Conservation (phyloP, 2,329 filamentous ascomycete species). For the Akanthomyces lecanii region DNA sequence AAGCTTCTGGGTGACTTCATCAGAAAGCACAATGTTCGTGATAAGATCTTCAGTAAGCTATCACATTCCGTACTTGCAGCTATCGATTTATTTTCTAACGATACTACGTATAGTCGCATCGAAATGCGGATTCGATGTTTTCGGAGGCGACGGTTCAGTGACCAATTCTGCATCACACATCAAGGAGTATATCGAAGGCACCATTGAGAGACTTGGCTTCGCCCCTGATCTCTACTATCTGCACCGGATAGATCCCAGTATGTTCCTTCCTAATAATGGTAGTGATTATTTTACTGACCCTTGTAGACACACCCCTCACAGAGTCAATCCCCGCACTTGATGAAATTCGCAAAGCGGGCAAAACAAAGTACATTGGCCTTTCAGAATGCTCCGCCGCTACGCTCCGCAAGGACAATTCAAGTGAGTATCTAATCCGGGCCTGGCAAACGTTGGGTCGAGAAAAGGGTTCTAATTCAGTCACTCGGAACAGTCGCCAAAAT, state of each 20-base stretch:
- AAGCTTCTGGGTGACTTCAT: conserved; percentile 48
- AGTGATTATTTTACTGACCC: too few relatives aligned
- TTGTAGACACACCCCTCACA: conserved; percentile 38
- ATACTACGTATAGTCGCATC: background rate
- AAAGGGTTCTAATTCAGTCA: too few relatives aligned
- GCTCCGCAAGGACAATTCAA: conserved; percentile 40
- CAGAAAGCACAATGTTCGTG: conserved; percentile 45
- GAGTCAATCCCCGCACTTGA: conserved; percentile 45
- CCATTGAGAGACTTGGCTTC: conserved; percentile 45
- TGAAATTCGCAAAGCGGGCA: conserved; percentile 40
- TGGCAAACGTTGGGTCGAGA: too few relatives aligned
- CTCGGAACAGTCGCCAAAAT: conserved; percentile 39
- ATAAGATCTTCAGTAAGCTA: conserved; percentile 42
- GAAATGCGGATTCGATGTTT: background rate
- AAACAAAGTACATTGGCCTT: conserved; percentile 46
- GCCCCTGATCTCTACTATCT: conserved; percentile 43
- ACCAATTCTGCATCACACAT: conserved; percentile 31
- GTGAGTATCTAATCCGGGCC: conserved; percentile 22
- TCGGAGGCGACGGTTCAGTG: background rate
- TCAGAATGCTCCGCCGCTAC: conserved; percentile 44
- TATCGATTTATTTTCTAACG: background rate
- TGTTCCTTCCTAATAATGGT: background rate
- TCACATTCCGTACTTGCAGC: too few relatives aligned
- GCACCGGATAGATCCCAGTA: conserved; percentile 42
- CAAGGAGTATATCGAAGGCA: conserved; percentile 45